These are phyloP conservation scores for Daldinia eschscholtzii DNA, from an alignment of 2,329 filamentous ascomycete genomes.

Conservation along the genomic window DNA sequence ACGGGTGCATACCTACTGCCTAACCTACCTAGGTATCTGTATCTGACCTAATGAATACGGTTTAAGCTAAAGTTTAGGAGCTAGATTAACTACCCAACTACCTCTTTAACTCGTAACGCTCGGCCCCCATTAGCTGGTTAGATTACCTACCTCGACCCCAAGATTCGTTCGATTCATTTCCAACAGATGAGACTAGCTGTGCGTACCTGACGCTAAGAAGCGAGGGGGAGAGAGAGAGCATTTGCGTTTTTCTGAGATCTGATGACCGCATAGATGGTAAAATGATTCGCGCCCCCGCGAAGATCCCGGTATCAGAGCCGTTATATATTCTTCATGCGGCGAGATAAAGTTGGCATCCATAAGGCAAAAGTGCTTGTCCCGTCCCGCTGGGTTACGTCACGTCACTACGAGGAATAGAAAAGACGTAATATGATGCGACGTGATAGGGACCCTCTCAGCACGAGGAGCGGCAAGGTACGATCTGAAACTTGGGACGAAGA, in stretches of 20 bases:
- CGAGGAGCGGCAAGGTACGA: slow-evolving; percentile 12
- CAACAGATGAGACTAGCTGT: neutral
- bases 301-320: slow-evolving; percentile 35
- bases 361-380: neutral
- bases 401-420: slow-evolving; percentile 7
- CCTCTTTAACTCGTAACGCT: neutral
- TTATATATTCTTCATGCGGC: slow-evolving; percentile 20
- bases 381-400: neutral
- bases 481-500: slow-evolving; percentile 33
- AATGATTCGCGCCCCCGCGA: slow-evolving; percentile 7
- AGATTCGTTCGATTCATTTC: neutral
- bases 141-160: neutral
- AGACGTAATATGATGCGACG: slow-evolving; percentile 21
- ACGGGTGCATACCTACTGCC: neutral
- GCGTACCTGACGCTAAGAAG: neutral
- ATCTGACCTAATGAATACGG: neutral
- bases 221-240: neutral
- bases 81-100: neutral
- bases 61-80: neutral
- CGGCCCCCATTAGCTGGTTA: neutral
- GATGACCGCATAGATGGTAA: neutral
- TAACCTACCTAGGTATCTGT: too few species aligned
- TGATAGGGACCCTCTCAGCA: neutral
- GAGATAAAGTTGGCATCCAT: slow-evolving; percentile 3
- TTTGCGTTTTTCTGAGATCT: neutral